Evolutionary conservation across 2,329 filamentous ascomycete genomes (phyloP).

Genomic region (Pseudogymnoascus sp.): DNA sequence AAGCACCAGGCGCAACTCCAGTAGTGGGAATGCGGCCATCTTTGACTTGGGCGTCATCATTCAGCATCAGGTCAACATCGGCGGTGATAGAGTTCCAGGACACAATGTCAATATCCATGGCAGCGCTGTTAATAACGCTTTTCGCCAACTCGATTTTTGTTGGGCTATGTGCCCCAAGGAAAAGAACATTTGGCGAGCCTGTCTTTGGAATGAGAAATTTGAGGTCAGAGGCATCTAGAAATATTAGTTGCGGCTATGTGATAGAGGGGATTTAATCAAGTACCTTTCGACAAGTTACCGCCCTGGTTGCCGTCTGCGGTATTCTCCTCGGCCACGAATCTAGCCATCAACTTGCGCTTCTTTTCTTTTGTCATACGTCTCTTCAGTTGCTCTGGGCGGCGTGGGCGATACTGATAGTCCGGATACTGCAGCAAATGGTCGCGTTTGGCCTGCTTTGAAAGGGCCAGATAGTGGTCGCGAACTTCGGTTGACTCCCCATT

Average conservation of each 20-base stretch:
- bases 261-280: not conserved
- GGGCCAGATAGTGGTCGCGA: constrained; percentile 1
- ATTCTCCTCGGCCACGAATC: not conserved
- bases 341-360: not conserved
- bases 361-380: not conserved
- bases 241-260: not conserved
- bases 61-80: not conserved
- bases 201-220: not conserved
- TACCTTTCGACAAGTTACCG: not conserved
- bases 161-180: not conserved
- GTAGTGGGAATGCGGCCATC: not conserved
- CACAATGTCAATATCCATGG: not conserved
- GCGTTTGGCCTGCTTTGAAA: constrained; percentile 9
- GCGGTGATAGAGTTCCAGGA: not conserved
- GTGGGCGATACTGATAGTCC: constrained; percentile 10
- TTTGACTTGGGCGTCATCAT: not conserved
- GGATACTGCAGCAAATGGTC: constrained; percentile 12
- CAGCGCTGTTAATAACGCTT: not conserved
- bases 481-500: constrained; percentile 9
- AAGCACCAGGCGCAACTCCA: not conserved
- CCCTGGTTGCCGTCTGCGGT: not conserved
- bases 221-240: not conserved
- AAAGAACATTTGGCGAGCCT: not conserved
- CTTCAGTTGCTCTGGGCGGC: not conserved
- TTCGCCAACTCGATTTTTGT: not conserved